Evolutionary conservation across 768 basidiomycete species (phyloP), one percentile per base, ranked within the genome.

Genomic region (Naganishia kalamii): DNA sequence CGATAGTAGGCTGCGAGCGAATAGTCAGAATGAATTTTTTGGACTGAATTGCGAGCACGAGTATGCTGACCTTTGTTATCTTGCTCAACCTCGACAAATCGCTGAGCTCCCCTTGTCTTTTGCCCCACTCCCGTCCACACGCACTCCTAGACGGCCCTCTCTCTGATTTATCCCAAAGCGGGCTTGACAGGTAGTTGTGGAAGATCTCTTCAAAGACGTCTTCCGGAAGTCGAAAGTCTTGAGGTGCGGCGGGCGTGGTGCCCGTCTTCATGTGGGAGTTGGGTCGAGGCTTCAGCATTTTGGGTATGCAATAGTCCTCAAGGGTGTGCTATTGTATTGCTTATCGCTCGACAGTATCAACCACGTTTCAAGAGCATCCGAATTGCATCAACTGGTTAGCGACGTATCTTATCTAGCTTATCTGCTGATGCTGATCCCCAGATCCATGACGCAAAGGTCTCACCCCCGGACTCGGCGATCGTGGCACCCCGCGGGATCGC

Each of bases 41-140:
- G 30, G 21, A 25, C 25, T 12, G 48, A 17, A 17, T 17, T 8
- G n/a, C 19, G 19, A 33, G 15, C 19, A n/a, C 1, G 17, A 27
- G n/a, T 21, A 1, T 6, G 30, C 40, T 50, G 19, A 54, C 63
- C 63, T 52, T 64, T 37, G 63, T 64, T 11, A 43, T 52, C 40
- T 64, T 64, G 43, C 63, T 64, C 63, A 64, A 32, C 37, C 41
- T 15, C 10, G 57, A 33, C 5, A 64, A 41, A 23, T 43, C 51
- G 27, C 25, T n/a, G 5, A 64, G 17, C 4, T 33, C 21, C 33
- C 5, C 51, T 25, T 64, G 63, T 21, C 54, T 29, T 33, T 40
- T 23, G 8, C 21, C 29, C 54, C 54, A 57, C 21, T 40, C 32
- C 17, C n/a, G 13, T 4, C 21, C 51, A 30, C 51, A 7, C 5